Evolutionary conservation across 441 rosid genomes (phyloP).

Genomic region (Gossypium trilobum): DNA sequence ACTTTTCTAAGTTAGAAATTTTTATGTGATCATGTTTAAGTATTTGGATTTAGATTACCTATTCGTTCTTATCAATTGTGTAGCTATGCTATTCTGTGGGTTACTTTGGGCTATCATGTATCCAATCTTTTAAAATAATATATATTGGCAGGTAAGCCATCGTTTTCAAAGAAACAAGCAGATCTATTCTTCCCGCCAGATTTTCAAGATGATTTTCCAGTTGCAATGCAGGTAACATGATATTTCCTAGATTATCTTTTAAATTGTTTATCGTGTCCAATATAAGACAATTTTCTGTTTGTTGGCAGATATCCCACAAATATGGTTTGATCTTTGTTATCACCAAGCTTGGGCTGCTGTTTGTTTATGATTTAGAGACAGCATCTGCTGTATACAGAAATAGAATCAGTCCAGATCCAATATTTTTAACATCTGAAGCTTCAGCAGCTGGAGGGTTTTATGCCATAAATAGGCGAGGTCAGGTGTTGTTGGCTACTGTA

Average conservation of each 20-base stretch:
- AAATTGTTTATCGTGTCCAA: background rate
- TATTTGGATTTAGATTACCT: background rate
- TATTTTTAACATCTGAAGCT: constrained; percentile 95
- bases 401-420: constrained; percentile 96
- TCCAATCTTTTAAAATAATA: background rate
- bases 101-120: background rate
- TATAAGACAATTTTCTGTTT: constrained; percentile 23
- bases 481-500: constrained; percentile 86
- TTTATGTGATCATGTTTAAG: background rate
- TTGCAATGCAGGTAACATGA: constrained; percentile 86
- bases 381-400: constrained; percentile 97
- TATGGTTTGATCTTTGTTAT: constrained; percentile 84
- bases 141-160: constrained; percentile 64
- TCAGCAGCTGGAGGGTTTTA: constrained; percentile 88
- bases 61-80: background rate
- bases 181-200: constrained; percentile 99
- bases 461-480: constrained; percentile 95
- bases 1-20: background rate
- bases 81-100: background rate
- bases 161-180: constrained; percentile 91
- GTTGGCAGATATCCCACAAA: constrained; percentile 85
- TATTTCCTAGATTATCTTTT: constrained; percentile 11
- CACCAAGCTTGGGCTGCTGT: constrained; percentile 94
- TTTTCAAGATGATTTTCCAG: constrained; percentile 98
- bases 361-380: constrained; percentile 97